A percentile compares a stretch with the other conserved stretches of the same genome.
phyloP scores from a whole-genome alignment of 495 filamentous ascomycete species.

The Hypoxylon subgilvum region DNA sequence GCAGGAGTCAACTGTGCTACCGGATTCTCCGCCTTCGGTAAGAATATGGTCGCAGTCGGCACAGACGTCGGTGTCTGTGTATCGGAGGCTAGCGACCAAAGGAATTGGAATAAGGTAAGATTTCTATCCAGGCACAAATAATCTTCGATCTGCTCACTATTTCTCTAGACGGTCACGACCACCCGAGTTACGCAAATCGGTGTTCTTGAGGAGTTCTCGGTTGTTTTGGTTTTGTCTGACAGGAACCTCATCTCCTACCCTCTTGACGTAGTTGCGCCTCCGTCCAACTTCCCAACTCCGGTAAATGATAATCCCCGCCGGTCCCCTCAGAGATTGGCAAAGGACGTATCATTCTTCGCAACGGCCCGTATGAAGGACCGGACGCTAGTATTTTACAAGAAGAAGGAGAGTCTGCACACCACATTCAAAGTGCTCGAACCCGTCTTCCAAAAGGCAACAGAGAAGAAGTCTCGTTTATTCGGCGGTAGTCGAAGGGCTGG shows the following conservation, averaged over 20 bases:
- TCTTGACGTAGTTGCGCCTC: slow-evolving; percentile 83
- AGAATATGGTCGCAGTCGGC: slow-evolving; percentile 90
- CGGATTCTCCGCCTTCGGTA: slow-evolving; percentile 79
- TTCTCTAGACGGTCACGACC: slow-evolving; percentile 69
- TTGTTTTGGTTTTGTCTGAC: slow-evolving; percentile 89
- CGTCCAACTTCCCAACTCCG: slow-evolving; percentile 65
- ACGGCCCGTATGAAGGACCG: slow-evolving; percentile 96
- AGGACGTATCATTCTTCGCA: slow-evolving; percentile 95
- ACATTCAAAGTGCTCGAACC: slow-evolving; percentile 98
- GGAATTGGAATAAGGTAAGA: slow-evolving; percentile 83
- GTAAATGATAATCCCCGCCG: slow-evolving; percentile 68
- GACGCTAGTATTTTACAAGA: slow-evolving; percentile 93
- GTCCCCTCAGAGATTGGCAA: slow-evolving; percentile 89
- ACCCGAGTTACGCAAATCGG: slow-evolving; percentile 87
- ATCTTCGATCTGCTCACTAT: slow-evolving; percentile 9
- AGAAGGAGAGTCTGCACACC: slow-evolving; percentile 85
- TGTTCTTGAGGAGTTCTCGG: slow-evolving; percentile 91
- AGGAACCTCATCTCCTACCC: slow-evolving; percentile 93
- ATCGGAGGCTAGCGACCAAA: slow-evolving; percentile 80
- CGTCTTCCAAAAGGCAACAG: slow-evolving; percentile 83
- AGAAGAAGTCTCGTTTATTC: slow-evolving; percentile 75
- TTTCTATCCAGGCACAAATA: slow-evolving; percentile 23
- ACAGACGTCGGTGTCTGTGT: slow-evolving; percentile 94
- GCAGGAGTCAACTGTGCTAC: slow-evolving; percentile 92
- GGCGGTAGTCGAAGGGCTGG: slow-evolving; percentile 54